Base-by-base conservation (phyloP, 2,329 filamentous ascomycete genomes). In the Fusarium longipes region DNA sequence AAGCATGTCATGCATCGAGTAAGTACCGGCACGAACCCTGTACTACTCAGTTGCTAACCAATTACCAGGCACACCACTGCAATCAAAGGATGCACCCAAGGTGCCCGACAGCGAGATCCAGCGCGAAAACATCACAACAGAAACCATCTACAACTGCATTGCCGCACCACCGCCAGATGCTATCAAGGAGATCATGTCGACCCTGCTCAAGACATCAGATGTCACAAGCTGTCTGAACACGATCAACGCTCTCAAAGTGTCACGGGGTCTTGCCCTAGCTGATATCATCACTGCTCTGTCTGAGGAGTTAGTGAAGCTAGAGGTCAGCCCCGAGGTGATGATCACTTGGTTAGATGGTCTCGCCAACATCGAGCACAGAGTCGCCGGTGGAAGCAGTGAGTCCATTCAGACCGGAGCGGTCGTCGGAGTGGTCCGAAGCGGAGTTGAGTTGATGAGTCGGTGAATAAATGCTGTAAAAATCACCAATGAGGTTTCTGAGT, bases 61-160 rank as follows among this genome's bases (percentile, higher is more conserved):
- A 10, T 29, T 10, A 17, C 9, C 39, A 91, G 89, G 89, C 74
- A 92, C 89, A 38, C 91, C 91, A 1, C 81, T 93, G 25, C 86
- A 87, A 53, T 78, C 84, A 38, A 87, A 85, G 73, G 82, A 87
- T 70, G 85, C 80, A 4, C 85, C 89, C 30, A 88, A 87, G 76
- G 78, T 86, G 7, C 83, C 84, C 63, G 82, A 91, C 65, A 83
- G 86, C 79, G 85, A 90, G 53, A 88, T 94, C 27, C 84, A 90
- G 55, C 86, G 93, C 38, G 95, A 98, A 29, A 84, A 72, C 61
- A 87, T 93, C 70, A 97, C 97, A 70, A 97, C 92, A 33, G 91
- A 97, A 76, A 93, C 92, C 9, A 98, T 99, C 75, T 99, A 97
- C 83, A 94, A 93, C 79, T 99, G 96, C 79, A 97, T 99, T 75